Evolutionary conservation across 2,329 filamentous ascomycete species (phyloP), one percentile per base, ranked within the genome.

Genomic region (Clathrospora elynae): DNA sequence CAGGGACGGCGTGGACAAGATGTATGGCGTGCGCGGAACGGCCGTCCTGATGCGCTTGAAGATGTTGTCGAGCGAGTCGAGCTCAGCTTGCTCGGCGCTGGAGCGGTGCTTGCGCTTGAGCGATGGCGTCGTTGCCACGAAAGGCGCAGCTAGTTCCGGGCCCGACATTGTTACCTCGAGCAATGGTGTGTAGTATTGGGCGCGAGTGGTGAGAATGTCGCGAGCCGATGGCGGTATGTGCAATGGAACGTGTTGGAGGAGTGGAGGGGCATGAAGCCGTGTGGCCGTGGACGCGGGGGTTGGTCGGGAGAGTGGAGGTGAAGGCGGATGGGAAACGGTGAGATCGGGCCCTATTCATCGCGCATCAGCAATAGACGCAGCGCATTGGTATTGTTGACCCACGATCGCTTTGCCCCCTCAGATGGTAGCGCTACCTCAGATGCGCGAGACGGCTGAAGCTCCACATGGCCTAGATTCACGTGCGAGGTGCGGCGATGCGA

Each of bases 1-100:
- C 36, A 76, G 63, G 19, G 74, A 74, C 9, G 74, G 73, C n/a
- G 75, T 74, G 5, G 73, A 75, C 32, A 76, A 61, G 29, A 76
- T 68, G 43, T 78, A 78, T 8, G 75, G 75, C 38, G 73, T 62
- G 14, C 57, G 57, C n/a, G 71, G 69, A n/a, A 73, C 69, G 33
- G 61, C 51, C 12, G 62, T 58, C 53, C 68, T 70, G 55, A 77
- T 73, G 63, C 73, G 74, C 49, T 72, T 70, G 48, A 74, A 62
- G 28, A 67, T 60, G 30, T 50, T 49, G 47, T 77, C 70, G 35
- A 77, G 63, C 31, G 62, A 62, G 35, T 67, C 66, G 29, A 73
- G 53, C 35, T 75, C 71, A 28, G 61, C 57, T 25, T 67, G 63
- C 28, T 68, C 66, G 45, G 62, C 55, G 22, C 44, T 37, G 8